Evolutionary conservation across 768 basidiomycete genomes (phyloP).

Genomic region (Obba rivulosa): DNA sequence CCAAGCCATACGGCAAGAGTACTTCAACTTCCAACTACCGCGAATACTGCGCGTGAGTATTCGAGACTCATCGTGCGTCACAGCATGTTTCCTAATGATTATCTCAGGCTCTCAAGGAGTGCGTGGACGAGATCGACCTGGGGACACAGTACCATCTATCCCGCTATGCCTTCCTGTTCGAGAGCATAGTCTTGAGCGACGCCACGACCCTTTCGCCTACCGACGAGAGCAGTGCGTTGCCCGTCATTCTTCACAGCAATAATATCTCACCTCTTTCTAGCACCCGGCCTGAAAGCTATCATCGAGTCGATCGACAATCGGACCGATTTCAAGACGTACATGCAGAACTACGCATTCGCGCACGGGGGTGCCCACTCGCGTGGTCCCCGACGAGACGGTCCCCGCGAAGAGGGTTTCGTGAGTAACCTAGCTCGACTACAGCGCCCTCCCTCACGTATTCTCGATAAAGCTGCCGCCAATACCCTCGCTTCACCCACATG

Average conservation of each 20-base stretch:
- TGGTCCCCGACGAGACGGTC: conserved; percentile 86
- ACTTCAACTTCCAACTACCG: conserved; percentile 95
- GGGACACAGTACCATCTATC: conserved; percentile 98
- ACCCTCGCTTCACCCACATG: conserved; percentile 35
- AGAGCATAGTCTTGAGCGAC: conserved; percentile 85
- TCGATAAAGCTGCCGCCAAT: conserved; percentile 54
- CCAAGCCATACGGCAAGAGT: conserved; percentile 89
- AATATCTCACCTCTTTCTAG: conserved; percentile 21
- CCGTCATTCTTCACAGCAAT: background rate
- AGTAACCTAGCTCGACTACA: conserved; percentile 29
- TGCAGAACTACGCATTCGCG: conserved; percentile 96
- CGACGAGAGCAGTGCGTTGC: conserved; percentile 55
- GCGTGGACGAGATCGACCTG: conserved; percentile 91
- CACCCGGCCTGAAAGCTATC: conserved; percentile 75
- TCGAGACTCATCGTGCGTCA: no score
- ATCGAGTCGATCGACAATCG: conserved; percentile 93
- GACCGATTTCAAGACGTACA: conserved; percentile 90
- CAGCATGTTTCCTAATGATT: background rate
- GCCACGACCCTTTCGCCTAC: conserved; percentile 76
- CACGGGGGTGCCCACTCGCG: conserved; percentile 54
- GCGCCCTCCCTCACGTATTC: conserved; percentile 9
- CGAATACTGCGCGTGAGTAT: conserved; percentile 80
- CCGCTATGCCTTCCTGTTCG: conserved; percentile 91
- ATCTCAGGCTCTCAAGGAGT: conserved; percentile 72
- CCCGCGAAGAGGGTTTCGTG: conserved; percentile 90